Percentiles rank a stretch among this genome's conserved stretches.
These are phyloP conservation scores for Ophiocordyceps robertsii DNA, from an alignment of 2,329 filamentous ascomycete genomes.

Conservation along the genomic window DNA sequence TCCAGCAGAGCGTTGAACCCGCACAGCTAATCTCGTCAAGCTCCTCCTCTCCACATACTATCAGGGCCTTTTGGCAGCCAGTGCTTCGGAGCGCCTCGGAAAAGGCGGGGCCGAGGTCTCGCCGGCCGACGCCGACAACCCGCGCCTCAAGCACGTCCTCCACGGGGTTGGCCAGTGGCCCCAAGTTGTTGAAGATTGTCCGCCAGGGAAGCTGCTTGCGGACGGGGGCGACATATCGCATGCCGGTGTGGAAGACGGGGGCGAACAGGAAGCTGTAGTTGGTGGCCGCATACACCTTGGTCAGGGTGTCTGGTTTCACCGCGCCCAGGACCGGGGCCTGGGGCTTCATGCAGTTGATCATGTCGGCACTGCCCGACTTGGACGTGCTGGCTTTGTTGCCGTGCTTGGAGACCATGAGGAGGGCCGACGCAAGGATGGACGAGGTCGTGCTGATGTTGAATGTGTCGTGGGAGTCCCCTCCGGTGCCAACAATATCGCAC, in stretches of 20 bases:
- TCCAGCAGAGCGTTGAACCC: slow-evolving; percentile 81
- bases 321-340: slow-evolving; percentile 60
- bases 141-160: slow-evolving; percentile 76
- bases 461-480: slow-evolving; percentile 90
- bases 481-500: slow-evolving; percentile 94
- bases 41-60: slow-evolving; percentile 89
- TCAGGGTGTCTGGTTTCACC: slow-evolving; percentile 58
- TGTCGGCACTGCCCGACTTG: slow-evolving; percentile 87
- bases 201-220: slow-evolving; percentile 83
- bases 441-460: slow-evolving; percentile 97
- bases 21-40: slow-evolving; percentile 93
- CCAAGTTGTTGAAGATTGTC: slow-evolving; percentile 95
- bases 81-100: slow-evolving; percentile 67
- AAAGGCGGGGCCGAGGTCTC: slow-evolving; percentile 78
- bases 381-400: slow-evolving; percentile 93
- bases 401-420: slow-evolving; percentile 84
- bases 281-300: slow-evolving; percentile 58
- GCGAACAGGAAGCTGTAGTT: slow-evolving; percentile 97
- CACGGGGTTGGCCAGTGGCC: slow-evolving; percentile 82
- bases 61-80: slow-evolving; percentile 69
- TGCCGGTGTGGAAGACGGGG: slow-evolving; percentile 90
- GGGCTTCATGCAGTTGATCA: slow-evolving; percentile 64
- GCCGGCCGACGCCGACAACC: slow-evolving; percentile 82
- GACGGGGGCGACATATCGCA: slow-evolving; percentile 76
- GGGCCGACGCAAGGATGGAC: slow-evolving; percentile 77